A percentile compares a stretch with the other conserved stretches of the same genome.
phyloP scores from a whole-genome alignment of 352 stramenopile species.

The Phytophthora cajani region DNA sequence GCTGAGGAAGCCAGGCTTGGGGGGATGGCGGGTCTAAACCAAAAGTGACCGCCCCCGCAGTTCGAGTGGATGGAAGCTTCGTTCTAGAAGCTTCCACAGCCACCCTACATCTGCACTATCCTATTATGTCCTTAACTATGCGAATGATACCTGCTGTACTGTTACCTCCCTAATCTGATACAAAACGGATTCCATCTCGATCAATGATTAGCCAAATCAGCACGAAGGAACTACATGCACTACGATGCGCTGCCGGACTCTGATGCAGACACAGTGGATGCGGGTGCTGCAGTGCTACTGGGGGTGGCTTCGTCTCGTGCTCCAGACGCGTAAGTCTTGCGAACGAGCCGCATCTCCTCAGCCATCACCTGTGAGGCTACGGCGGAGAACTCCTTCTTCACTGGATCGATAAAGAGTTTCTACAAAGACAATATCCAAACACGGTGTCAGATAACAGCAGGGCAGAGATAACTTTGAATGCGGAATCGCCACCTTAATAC shows the following conservation, averaged over 20 bases:
- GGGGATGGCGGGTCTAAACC: too few species aligned
- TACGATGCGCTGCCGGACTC: neutral
- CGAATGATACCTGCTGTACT: too few species aligned
- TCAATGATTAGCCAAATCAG: neutral
- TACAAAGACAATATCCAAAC: constrained; percentile 18
- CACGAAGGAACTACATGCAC: neutral
- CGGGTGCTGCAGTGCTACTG: neutral
- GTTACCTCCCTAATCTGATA: too few species aligned
- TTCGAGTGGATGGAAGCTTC: too few species aligned
- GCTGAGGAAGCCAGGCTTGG: too few species aligned
- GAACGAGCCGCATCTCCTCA: constrained; percentile 65
- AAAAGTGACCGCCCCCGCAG: too few species aligned
- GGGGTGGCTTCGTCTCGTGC: constrained; percentile 1
- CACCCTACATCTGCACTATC: too few species aligned
- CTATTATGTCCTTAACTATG: too few species aligned
- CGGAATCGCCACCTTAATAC: constrained; percentile 64
- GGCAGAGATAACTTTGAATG: neutral
- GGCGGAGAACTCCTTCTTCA: constrained; percentile 82
- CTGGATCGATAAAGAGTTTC: constrained; percentile 87
- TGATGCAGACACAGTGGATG: neutral
- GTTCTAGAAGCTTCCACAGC: too few species aligned
- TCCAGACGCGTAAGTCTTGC: constrained; percentile 54
- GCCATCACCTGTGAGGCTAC: constrained; percentile 63
- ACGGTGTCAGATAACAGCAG: neutral
- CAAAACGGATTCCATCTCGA: neutral